Evolutionary conservation across 345 rosid species (phyloP).

Genomic region (Arabidopsis thaliana): TAIR10.1 NC_003076.8:15425501-15426000

Average conservation of each 20-base stretch:
- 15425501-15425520: slow-evolving; percentile 92
- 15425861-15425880: slow-evolving; percentile 98
- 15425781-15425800: background rate
- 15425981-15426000: background rate
- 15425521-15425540: slow-evolving; percentile 78
- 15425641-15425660: slow-evolving; percentile 99
- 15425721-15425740: background rate
- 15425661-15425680: slow-evolving; percentile 98
- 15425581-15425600: slow-evolving; percentile 88
- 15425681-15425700: slow-evolving; percentile 67
- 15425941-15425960: slow-evolving; percentile 72
- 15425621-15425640: slow-evolving; percentile 95
- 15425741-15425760: background rate
- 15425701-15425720: background rate
- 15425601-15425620: slow-evolving; percentile 90
- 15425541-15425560: slow-evolving; percentile 86
- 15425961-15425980: background rate
- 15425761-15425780: background rate
- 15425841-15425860: slow-evolving; percentile 68
- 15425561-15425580: slow-evolving; percentile 89
- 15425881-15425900: slow-evolving; percentile 84
- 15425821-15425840: slow-evolving; percentile 1
- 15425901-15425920: slow-evolving; percentile 85
- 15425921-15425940: slow-evolving; percentile 79
- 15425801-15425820: slow-evolving; percentile 3